Base-by-base conservation (phyloP, 805 yeast genomes). In the Candida nonsorbophila region DNA sequence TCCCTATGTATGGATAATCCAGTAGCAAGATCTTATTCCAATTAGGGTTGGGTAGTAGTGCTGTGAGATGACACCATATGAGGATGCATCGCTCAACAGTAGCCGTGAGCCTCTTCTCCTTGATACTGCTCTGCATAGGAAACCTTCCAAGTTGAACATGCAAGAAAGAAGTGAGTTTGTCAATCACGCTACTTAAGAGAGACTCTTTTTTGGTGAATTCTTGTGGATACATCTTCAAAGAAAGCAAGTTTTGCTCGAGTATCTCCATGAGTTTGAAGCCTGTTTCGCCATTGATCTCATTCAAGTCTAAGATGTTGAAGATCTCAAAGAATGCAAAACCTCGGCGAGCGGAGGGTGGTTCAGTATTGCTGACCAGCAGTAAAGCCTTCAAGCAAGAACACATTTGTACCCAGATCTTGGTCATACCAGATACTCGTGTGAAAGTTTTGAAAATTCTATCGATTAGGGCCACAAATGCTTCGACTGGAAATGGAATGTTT, bases 1-100 rank as follows among this genome's bases (percentile, higher is more conserved):
- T 62, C 3, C 71, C 71, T 27, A 58, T 41, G 32, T 61, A 64
- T 1, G 67, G 63, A 37, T 42, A 64, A 18, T 48, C 51, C 30
- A 62, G 71, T 14, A 60, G 45, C 16, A 57, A 42, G 24, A 64
- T 35, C 24, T 44, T 45, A 27, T 56, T 58, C 71, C 71, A 64
- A 33, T 42, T 58, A 14, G 34, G 40, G 23, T 31, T 38, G 13
- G 34, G 40, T 10, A 40, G 35, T 5, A 44, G 25, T 22, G 33
- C 38, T n/a, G 44, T 33, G 15, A 30, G 40, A 17, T 34, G 27
- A 7, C 56, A 37, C 69, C 69, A 64, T 1, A 52, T 32, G 11
- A 43, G 39, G n/a, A 62, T 43, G 14, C 44, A 31, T 11, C 38
- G 28, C 30, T 62, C 67, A 7, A 62, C 44, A 3, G 45, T 26